These are phyloP conservation scores for Fennellomyces sp. DNA, from an alignment of 371 early-diverging fungal genomes.

Conservation along the genomic window DNA sequence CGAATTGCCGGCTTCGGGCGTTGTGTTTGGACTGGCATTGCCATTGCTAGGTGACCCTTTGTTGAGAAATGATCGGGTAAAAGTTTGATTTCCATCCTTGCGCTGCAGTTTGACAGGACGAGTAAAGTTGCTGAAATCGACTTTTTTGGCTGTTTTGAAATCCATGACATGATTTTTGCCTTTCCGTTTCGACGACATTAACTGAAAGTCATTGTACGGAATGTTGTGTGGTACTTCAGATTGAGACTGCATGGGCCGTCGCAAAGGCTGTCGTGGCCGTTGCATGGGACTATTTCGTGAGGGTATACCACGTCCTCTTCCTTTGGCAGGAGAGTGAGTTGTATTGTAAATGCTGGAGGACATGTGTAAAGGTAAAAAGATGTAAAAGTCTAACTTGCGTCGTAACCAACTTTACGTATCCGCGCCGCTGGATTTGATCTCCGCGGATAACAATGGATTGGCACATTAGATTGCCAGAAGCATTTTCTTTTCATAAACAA, in stretches of 20 bases:
- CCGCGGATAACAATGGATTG: too few relatives aligned
- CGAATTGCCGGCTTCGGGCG: slow-evolving; percentile 14
- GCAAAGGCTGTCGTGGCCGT: background rate
- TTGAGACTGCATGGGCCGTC: background rate
- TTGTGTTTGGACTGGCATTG: background rate
- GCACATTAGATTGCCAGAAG: too few relatives aligned
- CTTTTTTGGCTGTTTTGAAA: slow-evolving; percentile 55
- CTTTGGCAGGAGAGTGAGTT: slow-evolving; percentile 12
- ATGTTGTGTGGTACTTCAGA: slow-evolving; percentile 2
- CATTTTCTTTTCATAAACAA: too few relatives aligned
- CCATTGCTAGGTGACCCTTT: background rate
- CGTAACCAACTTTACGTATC: too few relatives aligned
- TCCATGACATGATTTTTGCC: slow-evolving; percentile 66
- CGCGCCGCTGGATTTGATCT: too few relatives aligned
- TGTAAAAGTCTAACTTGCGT: too few relatives aligned
- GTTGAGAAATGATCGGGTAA: slow-evolving; percentile 23
- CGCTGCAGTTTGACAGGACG: slow-evolving; percentile 75
- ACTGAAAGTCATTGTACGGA: slow-evolving; percentile 12
- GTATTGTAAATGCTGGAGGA: slow-evolving; percentile 20
- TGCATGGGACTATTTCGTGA: background rate
- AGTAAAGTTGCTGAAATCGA: slow-evolving; percentile 60
- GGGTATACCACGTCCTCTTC: slow-evolving; percentile 8
- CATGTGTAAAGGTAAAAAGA: too few relatives aligned
- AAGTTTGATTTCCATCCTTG: slow-evolving; percentile 49
- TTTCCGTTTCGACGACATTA: slow-evolving; percentile 10